Evolutionary conservation across 352 stramenopile species (phyloP), one percentile per base, ranked within the genome.

Genomic region (Globisporangium paddicum): DNA sequence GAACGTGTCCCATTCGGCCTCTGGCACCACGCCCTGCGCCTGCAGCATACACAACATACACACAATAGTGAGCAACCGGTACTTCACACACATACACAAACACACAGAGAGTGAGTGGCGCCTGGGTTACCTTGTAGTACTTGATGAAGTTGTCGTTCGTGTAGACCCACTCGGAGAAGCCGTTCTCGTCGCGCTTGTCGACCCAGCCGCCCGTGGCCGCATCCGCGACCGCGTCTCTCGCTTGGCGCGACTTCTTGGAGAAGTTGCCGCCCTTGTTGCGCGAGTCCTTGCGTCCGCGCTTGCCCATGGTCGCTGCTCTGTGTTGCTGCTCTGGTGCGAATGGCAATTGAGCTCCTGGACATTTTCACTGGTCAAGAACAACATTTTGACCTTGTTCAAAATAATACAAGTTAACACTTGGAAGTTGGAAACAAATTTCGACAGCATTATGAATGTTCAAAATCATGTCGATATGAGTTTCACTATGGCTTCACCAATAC

Each of bases 1-100:
- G 72, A 98, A 97, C 14, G 69, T 68, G 2, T 86, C 74, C 90
- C 92, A 98, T 68, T 98, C 93, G 3, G 71, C 75, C 18, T 82
- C 75, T 8, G 58, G 46, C 58, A 97, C 68, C 42, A 97, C 86
- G 34, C 79, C 67, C 69, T 98, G 93, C 23, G 82, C 79, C 73
- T 90, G 37, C 1, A n/a, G 19, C 13, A 38, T 4, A 47, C 14
- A 30, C 3, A 34, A 4, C 28, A 5, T 53, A 35, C 19, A 46
- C 7, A 35, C 8, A 37, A 25, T 5, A 19, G 26, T 53, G 4
- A 35, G 32, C 32, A 28, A n/a, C 10, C 7, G n/a, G 11, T 16
- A n/a, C 21, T 14, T 7, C 4, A 5, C 5, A n/a, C 1, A 56
- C 19, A 23, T 5, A 35, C 5, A 40, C 26, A 28, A 25, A 2